These are phyloP conservation scores for Diaporthe helianthi DNA, from an alignment of 2,329 filamentous ascomycete genomes.

Conservation along the genomic window DNA sequence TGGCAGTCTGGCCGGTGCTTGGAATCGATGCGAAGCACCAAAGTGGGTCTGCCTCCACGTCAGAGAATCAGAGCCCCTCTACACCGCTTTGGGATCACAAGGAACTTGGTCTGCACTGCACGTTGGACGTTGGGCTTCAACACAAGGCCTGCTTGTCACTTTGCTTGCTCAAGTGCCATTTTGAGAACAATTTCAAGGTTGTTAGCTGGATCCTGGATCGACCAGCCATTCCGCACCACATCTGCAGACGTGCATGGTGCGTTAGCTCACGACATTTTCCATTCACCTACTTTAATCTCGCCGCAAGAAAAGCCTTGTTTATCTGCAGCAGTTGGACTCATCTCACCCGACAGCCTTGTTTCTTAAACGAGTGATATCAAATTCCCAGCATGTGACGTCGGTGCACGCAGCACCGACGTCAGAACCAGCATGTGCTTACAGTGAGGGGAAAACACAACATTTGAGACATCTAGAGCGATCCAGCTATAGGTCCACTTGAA, in stretches of 20 bases:
- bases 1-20: neutral
- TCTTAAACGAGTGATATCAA: neutral
- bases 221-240: neutral
- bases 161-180: neutral
- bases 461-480: neutral
- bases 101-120: constrained; percentile 16
- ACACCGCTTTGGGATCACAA: constrained; percentile 12
- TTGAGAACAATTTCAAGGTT: too few species aligned
- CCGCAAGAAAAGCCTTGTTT: neutral
- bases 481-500: neutral
- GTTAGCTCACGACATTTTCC: too few species aligned
- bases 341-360: neutral
- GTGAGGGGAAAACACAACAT: too few species aligned
- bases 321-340: neutral
- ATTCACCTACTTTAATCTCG: neutral
- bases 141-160: neutral
- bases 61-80: constrained; percentile 16
- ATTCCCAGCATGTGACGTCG: neutral
- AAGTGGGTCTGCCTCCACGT: constrained; percentile 17
- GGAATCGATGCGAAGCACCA: constrained; percentile 11
- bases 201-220: too few species aligned
- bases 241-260: neutral
- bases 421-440: neutral
- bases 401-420: too few species aligned
- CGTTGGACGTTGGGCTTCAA: constrained; percentile 16